Conservation (phyloP, 345 rosid genomes). For the Melastoma malabathricum region DNA sequence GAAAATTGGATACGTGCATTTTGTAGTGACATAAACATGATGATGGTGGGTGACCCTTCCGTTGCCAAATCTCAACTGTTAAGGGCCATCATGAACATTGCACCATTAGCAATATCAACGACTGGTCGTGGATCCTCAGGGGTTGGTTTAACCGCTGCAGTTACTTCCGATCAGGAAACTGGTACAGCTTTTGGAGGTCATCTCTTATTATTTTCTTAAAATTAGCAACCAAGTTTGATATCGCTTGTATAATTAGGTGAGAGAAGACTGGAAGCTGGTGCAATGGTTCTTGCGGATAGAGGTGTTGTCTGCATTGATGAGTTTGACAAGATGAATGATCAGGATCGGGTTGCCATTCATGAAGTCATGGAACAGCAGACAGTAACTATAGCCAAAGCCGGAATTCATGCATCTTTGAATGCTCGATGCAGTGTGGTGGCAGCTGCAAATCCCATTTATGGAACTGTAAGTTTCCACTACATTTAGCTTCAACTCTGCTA, state of each 20-base stretch:
- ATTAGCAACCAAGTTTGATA: not conserved
- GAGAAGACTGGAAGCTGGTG: conserved; percentile 98
- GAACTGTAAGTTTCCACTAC: conserved; percentile 57
- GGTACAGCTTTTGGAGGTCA: conserved; percentile 23
- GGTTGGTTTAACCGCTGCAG: conserved; percentile 99
- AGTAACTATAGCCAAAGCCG: conserved; percentile 98
- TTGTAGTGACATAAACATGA: conserved; percentile 91
- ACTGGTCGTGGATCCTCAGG: conserved; percentile 99
- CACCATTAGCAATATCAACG: conserved; percentile 98
- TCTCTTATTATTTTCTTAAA: not conserved
- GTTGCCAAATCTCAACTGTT: conserved; percentile 97
- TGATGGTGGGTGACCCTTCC: conserved; percentile 99
- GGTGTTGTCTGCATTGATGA: conserved; percentile 97
- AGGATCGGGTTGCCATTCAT: conserved; percentile 97
- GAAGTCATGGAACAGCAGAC: conserved; percentile 99
- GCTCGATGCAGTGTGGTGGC: conserved; percentile 99
- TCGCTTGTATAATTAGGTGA: conserved; percentile 41
- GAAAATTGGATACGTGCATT: conserved; percentile 1
- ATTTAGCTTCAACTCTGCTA: not conserved
- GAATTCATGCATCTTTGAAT: conserved; percentile 93
- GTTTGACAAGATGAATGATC: conserved; percentile 99
- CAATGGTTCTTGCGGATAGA: conserved; percentile 98
- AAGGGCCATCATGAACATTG: conserved; percentile 93
- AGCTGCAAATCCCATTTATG: conserved; percentile 98
- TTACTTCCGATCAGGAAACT: conserved; percentile 97